A percentile compares a stretch with the other conserved stretches of the same genome.
These are phyloP conservation scores for Lathyrus tuberosus DNA, from an alignment of 306 rosid genomes.

Conservation along the genomic window DNA sequence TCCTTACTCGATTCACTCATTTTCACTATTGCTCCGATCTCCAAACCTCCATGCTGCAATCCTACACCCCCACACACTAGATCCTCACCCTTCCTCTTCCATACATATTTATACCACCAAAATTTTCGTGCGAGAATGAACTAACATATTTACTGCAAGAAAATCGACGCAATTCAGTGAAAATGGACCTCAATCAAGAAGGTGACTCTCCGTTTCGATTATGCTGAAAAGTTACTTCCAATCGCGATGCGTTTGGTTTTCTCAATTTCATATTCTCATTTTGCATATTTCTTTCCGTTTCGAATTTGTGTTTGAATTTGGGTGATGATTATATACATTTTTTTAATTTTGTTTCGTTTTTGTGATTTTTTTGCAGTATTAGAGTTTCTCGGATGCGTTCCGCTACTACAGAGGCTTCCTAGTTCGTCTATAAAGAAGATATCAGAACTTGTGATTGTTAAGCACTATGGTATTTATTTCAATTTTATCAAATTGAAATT, in stretches of 20 bases:
- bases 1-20: not conserved
- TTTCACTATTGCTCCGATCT: too few species aligned
- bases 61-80: slow-evolving; percentile 13
- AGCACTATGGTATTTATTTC: slow-evolving; percentile 55
- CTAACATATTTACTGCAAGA: not conserved
- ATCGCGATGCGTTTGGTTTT: not conserved
- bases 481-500: not conserved
- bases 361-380: slow-evolving; percentile 55
- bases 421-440: slow-evolving; percentile 69
- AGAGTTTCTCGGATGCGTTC: slow-evolving; percentile 82
- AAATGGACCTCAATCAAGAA: slow-evolving; percentile 38
- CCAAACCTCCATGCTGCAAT: not conserved
- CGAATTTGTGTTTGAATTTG: slow-evolving; percentile 34
- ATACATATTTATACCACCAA: not conserved
- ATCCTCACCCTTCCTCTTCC: not conserved
- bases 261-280: too few species aligned
- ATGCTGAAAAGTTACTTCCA: slow-evolving; percentile 20
- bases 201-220: slow-evolving; percentile 30
- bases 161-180: not conserved
- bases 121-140: not conserved
- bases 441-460: slow-evolving; percentile 55
- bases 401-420: slow-evolving; percentile 84
- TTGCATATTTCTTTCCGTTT: too few species aligned
- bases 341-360: not conserved
- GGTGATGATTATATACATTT: not conserved